Evolutionary conservation across 768 basidiomycete genomes (phyloP).

Genomic region (Cyclocybe aegerita): DNA sequence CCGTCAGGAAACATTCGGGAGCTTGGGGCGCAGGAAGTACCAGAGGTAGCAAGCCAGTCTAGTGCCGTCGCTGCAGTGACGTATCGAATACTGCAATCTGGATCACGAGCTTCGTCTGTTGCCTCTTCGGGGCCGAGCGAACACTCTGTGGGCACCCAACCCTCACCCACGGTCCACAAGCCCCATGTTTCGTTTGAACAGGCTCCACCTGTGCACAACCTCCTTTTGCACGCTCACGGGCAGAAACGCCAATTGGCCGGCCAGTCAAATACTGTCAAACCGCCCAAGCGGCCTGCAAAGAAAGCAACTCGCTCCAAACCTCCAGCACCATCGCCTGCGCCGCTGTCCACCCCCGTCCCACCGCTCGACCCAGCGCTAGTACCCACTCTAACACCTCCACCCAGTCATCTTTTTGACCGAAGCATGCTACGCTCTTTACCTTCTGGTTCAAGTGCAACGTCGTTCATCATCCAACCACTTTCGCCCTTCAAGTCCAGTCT

Average conservation of each 20-base stretch:
- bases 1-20: constrained; percentile 17
- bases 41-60: constrained; percentile 19
- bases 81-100: constrained; percentile 32
- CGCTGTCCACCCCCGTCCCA: too few species aligned
- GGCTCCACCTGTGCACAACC: too few species aligned
- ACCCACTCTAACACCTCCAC: constrained; percentile 17
- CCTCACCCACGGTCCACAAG: constrained; percentile 30
- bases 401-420: constrained; percentile 20
- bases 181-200: constrained; percentile 6
- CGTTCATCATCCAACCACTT: constrained; percentile 22
- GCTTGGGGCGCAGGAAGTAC: constrained; percentile 7
- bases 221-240: too few species aligned
- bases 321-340: too few species aligned
- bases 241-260: too few species aligned
- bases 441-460: constrained; percentile 22
- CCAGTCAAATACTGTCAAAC: too few species aligned
- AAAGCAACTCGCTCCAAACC: too few species aligned
- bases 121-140: constrained; percentile 34
- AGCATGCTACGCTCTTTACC: too few species aligned
- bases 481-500: constrained; percentile 28
- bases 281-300: too few species aligned
- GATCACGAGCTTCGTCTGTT: constrained; percentile 52
- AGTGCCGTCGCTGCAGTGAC: constrained; percentile 40
- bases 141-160: constrained; percentile 17
- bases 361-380: too few species aligned